phyloP scores from a whole-genome alignment of 2,329 filamentous ascomycete species.

The Malbranchea cinnamomea region DNA sequence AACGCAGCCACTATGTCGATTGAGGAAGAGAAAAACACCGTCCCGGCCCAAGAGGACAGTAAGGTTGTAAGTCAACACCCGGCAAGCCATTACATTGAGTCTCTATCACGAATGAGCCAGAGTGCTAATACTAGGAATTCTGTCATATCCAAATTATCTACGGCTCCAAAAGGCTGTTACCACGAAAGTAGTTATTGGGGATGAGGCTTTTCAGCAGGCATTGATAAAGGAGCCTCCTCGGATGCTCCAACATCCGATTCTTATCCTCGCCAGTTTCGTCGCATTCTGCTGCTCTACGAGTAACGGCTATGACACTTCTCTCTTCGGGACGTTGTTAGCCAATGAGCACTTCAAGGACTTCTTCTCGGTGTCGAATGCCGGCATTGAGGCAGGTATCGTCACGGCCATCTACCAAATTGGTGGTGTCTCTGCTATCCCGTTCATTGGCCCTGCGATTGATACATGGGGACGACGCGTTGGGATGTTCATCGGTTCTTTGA shows the following conservation, averaged over 20 bases:
- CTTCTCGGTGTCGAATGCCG: constrained; percentile 27
- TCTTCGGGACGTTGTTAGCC: constrained; percentile 38
- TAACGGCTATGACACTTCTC: constrained; percentile 44
- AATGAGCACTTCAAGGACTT: constrained; percentile 32
- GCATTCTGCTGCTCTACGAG: constrained; percentile 36
- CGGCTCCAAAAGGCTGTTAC: too few species aligned
- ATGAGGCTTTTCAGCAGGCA: constrained; percentile 41
- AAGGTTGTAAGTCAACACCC: too few species aligned
- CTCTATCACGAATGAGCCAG: too few species aligned
- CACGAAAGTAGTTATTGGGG: constrained; percentile 33
- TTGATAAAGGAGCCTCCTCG: constrained; percentile 35
- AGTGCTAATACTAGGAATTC: too few species aligned
- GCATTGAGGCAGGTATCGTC: constrained; percentile 30
- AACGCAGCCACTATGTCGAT: too few species aligned
- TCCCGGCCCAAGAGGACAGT: too few species aligned
- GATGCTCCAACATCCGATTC: constrained; percentile 6
- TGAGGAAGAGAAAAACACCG: too few species aligned
- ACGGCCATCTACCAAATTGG: constrained; percentile 36
- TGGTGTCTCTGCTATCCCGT: constrained; percentile 30
- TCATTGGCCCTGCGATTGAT: constrained; percentile 32
- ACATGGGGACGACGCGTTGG: constrained; percentile 38
- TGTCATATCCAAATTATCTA: too few species aligned
- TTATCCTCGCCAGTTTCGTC: constrained; percentile 12
- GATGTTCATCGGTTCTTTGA: constrained; percentile 40
- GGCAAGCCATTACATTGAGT: too few species aligned